Conservation (phyloP, 2,329 filamentous ascomycete genomes). For the Colletotrichum sp. region DNA sequence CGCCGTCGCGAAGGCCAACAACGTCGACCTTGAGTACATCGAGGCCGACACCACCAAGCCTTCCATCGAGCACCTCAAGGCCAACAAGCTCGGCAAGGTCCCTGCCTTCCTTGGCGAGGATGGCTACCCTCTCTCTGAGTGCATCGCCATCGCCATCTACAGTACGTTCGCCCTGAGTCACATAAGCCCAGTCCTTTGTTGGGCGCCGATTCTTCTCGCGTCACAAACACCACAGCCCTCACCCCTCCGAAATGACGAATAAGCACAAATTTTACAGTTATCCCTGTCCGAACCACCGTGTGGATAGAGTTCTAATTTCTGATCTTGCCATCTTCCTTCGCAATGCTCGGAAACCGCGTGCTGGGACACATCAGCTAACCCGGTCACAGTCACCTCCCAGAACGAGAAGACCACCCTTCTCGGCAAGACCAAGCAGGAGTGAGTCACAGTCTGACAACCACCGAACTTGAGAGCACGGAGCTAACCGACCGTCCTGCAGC, state of each 20-base stretch:
- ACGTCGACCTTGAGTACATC: constrained; percentile 87
- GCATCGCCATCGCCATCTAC: constrained; percentile 96
- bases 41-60: constrained; percentile 70
- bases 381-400: constrained; percentile 84
- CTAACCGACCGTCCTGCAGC: constrained; percentile 41
- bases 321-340: constrained; percentile 47
- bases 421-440: constrained; percentile 99
- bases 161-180: constrained; percentile 66
- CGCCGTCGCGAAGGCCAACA: constrained; percentile 97
- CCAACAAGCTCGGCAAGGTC: constrained; percentile 89
- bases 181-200: constrained; percentile 19
- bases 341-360: constrained; percentile 20
- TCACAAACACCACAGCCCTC: background rate
- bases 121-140: constrained; percentile 88
- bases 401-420: constrained; percentile 99
- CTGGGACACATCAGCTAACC: constrained; percentile 32
- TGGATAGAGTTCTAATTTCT: constrained; percentile 91
- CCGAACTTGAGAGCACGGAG: background rate
- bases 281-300: constrained; percentile 90
- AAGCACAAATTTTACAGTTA: constrained; percentile 86
- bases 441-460: constrained; percentile 35
- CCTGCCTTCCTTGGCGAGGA: constrained; percentile 92
- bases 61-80: constrained; percentile 78
- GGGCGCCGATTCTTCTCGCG: background rate
- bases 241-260: constrained; percentile 66